Evolutionary conservation across 305 asterid species (phyloP).

Genomic region (Plantago lanceolata): DNA sequence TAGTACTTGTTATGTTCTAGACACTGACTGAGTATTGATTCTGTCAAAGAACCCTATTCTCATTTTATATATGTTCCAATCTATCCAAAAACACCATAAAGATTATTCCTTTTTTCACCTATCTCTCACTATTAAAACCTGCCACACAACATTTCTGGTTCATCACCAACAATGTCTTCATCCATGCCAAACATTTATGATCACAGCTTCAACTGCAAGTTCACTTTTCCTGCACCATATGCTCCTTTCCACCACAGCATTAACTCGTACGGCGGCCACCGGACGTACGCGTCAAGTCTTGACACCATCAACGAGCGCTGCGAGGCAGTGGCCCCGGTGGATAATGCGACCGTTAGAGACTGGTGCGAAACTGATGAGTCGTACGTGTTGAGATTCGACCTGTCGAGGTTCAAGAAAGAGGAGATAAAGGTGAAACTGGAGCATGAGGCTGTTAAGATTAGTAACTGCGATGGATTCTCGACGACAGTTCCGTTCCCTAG

Average conservation of each 20-base stretch:
- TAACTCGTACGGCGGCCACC: constrained; percentile 11
- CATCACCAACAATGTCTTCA: constrained; percentile 8
- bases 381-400: constrained; percentile 8
- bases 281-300: background rate
- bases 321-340: background rate
- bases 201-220: constrained; percentile 13
- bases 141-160: background rate
- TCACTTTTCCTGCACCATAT: constrained; percentile 13
- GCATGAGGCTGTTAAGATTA: constrained; percentile 8
- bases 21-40: background rate
- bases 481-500: constrained; percentile 11
- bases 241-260: constrained; percentile 13
- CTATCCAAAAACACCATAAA: constrained; percentile 8
- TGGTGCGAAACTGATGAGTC: constrained; percentile 12
- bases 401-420: constrained; percentile 15
- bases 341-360: background rate
- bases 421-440: constrained; percentile 10
- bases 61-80: constrained; percentile 6
- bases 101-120: constrained; percentile 12
- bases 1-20: background rate
- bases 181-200: constrained; percentile 10
- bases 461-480: constrained; percentile 8
- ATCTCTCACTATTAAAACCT: constrained; percentile 8
- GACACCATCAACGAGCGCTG: constrained; percentile 6
- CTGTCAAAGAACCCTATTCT: constrained; percentile 9